Evolutionary conservation across 1,284 basidiomycete genomes (phyloP).

Genomic region (Apiotrichum siamense): DNA sequence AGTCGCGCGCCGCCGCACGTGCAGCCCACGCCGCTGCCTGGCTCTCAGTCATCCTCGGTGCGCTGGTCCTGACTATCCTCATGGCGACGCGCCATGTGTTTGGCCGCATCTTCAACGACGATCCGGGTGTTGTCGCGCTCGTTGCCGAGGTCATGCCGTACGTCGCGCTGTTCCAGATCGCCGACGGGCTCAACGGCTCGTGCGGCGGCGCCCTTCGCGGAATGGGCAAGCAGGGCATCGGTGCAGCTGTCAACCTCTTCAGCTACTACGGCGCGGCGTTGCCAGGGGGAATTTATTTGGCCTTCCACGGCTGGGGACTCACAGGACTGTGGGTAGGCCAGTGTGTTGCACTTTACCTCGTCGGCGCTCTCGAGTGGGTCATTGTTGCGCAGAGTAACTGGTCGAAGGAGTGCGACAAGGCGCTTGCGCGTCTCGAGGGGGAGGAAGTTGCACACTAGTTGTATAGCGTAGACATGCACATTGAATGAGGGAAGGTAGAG

Average conservation of each 20-base stretch:
- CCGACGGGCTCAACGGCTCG: conserved; percentile 4
- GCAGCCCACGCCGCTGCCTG: background rate
- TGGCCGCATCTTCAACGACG: conserved; percentile 4
- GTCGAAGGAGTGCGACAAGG: background rate
- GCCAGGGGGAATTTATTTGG: conserved; percentile 1
- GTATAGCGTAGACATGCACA: too few species aligned
- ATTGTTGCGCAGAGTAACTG: conserved; percentile 1
- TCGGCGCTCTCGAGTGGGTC: conserved; percentile 1
- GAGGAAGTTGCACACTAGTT: too few species aligned
- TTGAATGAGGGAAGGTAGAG: too few species aligned
- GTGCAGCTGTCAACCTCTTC: background rate
- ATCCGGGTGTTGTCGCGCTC: background rate
- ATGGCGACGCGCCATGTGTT: conserved; percentile 1
- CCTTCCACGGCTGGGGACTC: conserved; percentile 6
- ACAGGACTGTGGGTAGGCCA: conserved; percentile 4
- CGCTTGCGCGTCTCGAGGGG: background rate
- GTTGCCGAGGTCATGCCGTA: conserved; percentile 4
- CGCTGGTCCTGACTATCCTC: background rate
- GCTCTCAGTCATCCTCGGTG: background rate
- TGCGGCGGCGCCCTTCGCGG: conserved; percentile 3
- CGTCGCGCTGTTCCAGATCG: conserved; percentile 6
- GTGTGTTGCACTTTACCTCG: conserved; percentile 2
- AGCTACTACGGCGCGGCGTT: conserved; percentile 4
- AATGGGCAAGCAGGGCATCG: conserved; percentile 8
- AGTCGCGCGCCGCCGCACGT: background rate